Percentiles rank a stretch among this genome's conserved stretches.
These are phyloP conservation scores for Silene uniflora DNA, from an alignment of 148 eudicot genomes.

Conservation along the genomic window DNA sequence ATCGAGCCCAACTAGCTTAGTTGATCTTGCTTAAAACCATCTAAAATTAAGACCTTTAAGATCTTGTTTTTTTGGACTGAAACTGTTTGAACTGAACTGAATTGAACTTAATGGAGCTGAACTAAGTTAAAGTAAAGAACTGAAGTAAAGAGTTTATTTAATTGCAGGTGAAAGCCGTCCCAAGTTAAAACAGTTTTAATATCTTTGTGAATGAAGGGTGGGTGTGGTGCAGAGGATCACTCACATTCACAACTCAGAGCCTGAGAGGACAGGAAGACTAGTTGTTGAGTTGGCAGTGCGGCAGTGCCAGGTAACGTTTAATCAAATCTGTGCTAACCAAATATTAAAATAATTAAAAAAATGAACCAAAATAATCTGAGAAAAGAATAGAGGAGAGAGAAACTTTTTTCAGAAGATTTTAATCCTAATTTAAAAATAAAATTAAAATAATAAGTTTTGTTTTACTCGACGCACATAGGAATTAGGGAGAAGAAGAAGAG, in stretches of 20 bases:
- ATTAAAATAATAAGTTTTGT: background rate
- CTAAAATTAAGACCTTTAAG: too few species aligned
- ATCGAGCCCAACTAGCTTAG: too few species aligned
- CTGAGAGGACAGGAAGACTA: background rate
- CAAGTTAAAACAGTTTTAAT: too few species aligned
- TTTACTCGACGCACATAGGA: background rate
- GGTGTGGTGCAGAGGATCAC: background rate
- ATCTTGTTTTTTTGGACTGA: too few species aligned
- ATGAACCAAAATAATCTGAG: background rate
- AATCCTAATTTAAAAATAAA: background rate
- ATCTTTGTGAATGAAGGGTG: background rate
- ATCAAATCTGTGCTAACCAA: constrained; percentile 21
- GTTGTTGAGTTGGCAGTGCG: constrained; percentile 38
- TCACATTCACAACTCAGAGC: background rate
- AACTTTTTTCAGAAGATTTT: background rate
- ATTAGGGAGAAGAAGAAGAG: background rate
- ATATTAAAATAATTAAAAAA: background rate
- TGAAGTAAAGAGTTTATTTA: too few species aligned
- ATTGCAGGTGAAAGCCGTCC: too few species aligned
- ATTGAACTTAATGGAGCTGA: too few species aligned
- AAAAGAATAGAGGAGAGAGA: background rate
- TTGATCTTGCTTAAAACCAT: too few species aligned
- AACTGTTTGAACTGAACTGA: too few species aligned
- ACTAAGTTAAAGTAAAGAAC: too few species aligned
- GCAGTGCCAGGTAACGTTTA: constrained; percentile 32